Evolutionary conservation across 75 land plant species (phyloP).

Genomic region (Cupressus sempervirens): DNA sequence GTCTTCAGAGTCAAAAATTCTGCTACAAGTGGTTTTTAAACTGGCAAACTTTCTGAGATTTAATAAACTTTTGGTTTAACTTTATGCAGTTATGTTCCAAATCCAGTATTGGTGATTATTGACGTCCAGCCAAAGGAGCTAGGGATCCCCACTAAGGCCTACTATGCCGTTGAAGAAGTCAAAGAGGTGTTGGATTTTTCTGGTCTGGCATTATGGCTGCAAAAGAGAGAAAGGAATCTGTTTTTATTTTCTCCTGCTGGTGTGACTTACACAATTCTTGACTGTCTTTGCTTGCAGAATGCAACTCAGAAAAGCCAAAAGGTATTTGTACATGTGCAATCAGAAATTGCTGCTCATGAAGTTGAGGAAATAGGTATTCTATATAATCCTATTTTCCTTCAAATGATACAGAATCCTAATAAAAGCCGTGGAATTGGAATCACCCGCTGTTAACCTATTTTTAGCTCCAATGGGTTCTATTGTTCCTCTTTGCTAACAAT

Average conservation of each 20-base stretch:
- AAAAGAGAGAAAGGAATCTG: neutral
- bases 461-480: neutral
- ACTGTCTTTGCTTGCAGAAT: constrained; percentile 50
- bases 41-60: neutral
- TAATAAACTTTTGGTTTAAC: constrained; percentile 8
- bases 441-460: neutral
- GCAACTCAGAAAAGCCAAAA: constrained; percentile 98
- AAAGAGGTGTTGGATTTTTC: constrained; percentile 63
- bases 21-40: neutral
- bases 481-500: neutral
- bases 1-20: neutral
- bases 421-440: neutral
- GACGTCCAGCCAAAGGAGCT: constrained; percentile 97
- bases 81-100: constrained; percentile 75
- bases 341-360: constrained; percentile 98
- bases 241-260: neutral
- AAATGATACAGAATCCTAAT: neutral
- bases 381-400: neutral
- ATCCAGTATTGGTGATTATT: constrained; percentile 94
- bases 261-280: neutral
- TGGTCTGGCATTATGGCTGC: neutral
- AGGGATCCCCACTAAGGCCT: constrained; percentile 96
- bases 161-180: constrained; percentile 94
- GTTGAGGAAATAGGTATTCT: constrained; percentile 95
- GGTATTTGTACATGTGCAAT: constrained; percentile 91